Evolutionary conservation across 768 basidiomycete genomes (phyloP).

Genomic region (Lactifluus echinatus): DNA sequence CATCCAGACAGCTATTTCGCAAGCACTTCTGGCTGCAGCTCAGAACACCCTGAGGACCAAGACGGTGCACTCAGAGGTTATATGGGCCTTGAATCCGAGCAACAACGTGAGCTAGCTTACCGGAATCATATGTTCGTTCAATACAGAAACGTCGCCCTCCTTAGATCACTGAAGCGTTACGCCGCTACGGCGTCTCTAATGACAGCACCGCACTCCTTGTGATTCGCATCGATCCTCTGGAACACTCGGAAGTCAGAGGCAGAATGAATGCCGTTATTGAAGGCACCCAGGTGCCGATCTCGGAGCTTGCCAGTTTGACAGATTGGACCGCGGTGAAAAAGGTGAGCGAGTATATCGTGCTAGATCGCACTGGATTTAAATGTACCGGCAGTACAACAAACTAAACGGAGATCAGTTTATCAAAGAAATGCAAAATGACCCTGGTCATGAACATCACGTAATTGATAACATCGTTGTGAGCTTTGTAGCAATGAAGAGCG

Average conservation of each 20-base stretch:
- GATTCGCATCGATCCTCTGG: slow-evolving; percentile 49
- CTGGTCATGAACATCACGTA: slow-evolving; percentile 30
- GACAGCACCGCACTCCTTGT: slow-evolving; percentile 57
- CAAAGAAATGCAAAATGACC: slow-evolving; percentile 29
- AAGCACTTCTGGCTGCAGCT: slow-evolving; percentile 63
- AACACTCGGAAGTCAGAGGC: slow-evolving; percentile 35
- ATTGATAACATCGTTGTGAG: slow-evolving; percentile 68
- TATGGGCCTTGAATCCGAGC: slow-evolving; percentile 81
- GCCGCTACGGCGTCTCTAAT: slow-evolving; percentile 76
- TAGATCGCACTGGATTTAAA: slow-evolving; percentile 25
- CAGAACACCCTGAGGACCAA: slow-evolving; percentile 63
- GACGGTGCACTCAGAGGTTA: slow-evolving; percentile 84
- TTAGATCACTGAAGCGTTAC: slow-evolving; percentile 86
- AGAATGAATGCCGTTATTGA: slow-evolving; percentile 50
- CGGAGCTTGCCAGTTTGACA: slow-evolving; percentile 37
- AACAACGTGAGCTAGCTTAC: slow-evolving; percentile 53
- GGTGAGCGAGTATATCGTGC: slow-evolving; percentile 36
- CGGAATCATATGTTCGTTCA: not conserved
- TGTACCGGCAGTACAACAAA: slow-evolving; percentile 58
- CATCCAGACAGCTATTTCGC: slow-evolving; percentile 75
- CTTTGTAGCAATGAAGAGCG: slow-evolving; percentile 74
- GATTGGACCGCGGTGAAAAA: slow-evolving; percentile 73
- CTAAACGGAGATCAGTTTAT: slow-evolving; percentile 45
- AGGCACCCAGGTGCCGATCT: slow-evolving; percentile 46
- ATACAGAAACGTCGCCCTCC: not conserved